Base-by-base conservation (phyloP, 371 early-diverging fungal species). In the Zopfochytrium polystomum region DNA sequence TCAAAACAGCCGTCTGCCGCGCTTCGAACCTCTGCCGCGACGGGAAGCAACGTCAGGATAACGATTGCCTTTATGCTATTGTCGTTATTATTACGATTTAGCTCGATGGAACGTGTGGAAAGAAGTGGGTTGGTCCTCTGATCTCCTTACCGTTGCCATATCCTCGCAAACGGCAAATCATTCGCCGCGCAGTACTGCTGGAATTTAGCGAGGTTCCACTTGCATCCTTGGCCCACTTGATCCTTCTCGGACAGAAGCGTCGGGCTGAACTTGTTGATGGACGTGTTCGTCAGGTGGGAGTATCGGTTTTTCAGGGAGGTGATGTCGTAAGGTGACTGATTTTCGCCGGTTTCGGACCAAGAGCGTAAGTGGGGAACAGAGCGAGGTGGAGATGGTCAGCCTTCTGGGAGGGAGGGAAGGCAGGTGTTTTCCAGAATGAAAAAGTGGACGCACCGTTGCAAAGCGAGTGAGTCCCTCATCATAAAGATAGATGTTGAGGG, bases 211-310 rank as follows among this genome's bases (percentile, higher is more conserved):
- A 77, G 47, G n/a, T 48, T 58, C 78, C 75, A 77, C 52, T 75
- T 70, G 52, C 78, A 77, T 0, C 78, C 78, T 0, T 56, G 50
- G 22, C 78, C 78, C 18, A 77, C 65, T 15, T 55, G 63, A 11
- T 66, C 71, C 48, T 77, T 77, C 11, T 52, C 54, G 26, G 43
- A 34, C 27, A 68, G 47, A 18, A 77, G 55, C 2, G 60, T 59
- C 3, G 78, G 78, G 30, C 62, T 63, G 29, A 65, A 34, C 52
- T 77, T 77, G 59, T 77, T 77, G 62, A 77, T 77, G 46, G 78
- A 77, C 20, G 78, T 77, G 60, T 77, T 77, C 6, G 78, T 77
- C 22, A 77, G 67, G 57, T 77, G 78, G 0, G 78, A 70, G 58
- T 60, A 69, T 11, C 29, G 27, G 55, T 74, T 66, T 5, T 60